Evolutionary conservation across 2,329 filamentous ascomycete species (phyloP).

Genomic region (Arthroderma uncinatum): DNA sequence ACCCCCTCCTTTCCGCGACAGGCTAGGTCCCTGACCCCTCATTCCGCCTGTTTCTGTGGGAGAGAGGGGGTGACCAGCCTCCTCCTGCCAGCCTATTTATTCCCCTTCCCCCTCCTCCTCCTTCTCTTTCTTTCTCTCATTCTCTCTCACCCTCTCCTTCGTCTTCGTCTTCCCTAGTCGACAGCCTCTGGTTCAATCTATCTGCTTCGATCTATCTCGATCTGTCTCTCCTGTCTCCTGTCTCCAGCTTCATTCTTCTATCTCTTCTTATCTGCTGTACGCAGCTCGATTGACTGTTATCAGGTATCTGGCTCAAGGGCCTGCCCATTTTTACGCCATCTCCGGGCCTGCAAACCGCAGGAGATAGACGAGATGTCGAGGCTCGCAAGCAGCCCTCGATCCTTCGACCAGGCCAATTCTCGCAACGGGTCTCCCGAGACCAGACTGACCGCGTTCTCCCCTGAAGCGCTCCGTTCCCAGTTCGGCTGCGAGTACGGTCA

Average conservation of each 20-base stretch:
- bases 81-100: background rate
- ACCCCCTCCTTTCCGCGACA: too few relatives aligned
- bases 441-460: constrained; percentile 52
- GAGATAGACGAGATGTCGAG: constrained; percentile 19
- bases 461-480: constrained; percentile 44
- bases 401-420: constrained; percentile 43
- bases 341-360: background rate
- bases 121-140: constrained; percentile 5
- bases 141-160: constrained; percentile 6
- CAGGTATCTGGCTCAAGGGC: background rate
- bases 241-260: constrained; percentile 15
- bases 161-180: background rate
- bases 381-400: constrained; percentile 28
- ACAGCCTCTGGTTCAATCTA: background rate
- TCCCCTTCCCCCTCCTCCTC: constrained; percentile 1
- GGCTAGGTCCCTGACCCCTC: background rate
- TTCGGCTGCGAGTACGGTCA: constrained; percentile 13
- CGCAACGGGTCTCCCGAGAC: constrained; percentile 55
- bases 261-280: background rate
- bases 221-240: background rate
- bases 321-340: background rate
- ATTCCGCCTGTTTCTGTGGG: background rate
- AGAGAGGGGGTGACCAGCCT: background rate
- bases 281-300: background rate
- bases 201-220: constrained; percentile 5